Percentiles rank a stretch among this genome's conserved stretches.
Conservation (phyloP, 768 basidiomycete genomes). For the Mycena pura region DNA sequence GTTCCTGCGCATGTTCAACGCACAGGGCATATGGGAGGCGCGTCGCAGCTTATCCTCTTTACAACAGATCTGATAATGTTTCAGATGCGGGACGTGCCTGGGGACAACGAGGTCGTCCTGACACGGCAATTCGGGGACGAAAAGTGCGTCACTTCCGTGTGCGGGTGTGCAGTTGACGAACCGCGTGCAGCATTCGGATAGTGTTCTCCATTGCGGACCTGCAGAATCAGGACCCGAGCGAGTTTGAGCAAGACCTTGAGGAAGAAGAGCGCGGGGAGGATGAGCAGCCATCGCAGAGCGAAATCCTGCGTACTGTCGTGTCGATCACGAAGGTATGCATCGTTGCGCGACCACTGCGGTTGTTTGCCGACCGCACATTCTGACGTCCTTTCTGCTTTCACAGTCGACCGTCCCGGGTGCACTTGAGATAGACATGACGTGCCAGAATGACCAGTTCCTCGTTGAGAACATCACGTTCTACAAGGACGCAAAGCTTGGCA, state of each 20-base stretch:
- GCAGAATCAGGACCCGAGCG: constrained; percentile 51
- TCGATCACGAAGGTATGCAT: constrained; percentile 80
- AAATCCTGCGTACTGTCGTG: constrained; percentile 78
- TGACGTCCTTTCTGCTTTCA: background rate
- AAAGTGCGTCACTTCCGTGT: constrained; percentile 56
- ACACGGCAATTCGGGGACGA: constrained; percentile 91
- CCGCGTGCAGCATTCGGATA: constrained; percentile 70
- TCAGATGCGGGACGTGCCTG: constrained; percentile 72
- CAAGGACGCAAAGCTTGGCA: constrained; percentile 70
- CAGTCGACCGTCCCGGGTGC: constrained; percentile 66
- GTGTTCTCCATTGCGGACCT: constrained; percentile 95
- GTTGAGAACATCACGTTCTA: constrained; percentile 93
- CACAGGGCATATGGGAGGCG: constrained; percentile 81
- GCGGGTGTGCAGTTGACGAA: background rate
- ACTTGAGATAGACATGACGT: constrained; percentile 78
- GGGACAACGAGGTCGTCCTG: constrained; percentile 83
- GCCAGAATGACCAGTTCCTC: constrained; percentile 81
- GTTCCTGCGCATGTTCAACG: constrained; percentile 78
- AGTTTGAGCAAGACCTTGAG: constrained; percentile 41
- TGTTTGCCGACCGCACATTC: background rate
- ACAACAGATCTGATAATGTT: background rate
- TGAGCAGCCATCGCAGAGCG: constrained; percentile 42
- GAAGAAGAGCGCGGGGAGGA: constrained; percentile 46
- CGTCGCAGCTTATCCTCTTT: constrained; percentile 30
- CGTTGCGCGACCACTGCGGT: background rate